phyloP scores from a whole-genome alignment of 2,329 filamentous ascomycete species.

The Rosellinia necatrix region DNA sequence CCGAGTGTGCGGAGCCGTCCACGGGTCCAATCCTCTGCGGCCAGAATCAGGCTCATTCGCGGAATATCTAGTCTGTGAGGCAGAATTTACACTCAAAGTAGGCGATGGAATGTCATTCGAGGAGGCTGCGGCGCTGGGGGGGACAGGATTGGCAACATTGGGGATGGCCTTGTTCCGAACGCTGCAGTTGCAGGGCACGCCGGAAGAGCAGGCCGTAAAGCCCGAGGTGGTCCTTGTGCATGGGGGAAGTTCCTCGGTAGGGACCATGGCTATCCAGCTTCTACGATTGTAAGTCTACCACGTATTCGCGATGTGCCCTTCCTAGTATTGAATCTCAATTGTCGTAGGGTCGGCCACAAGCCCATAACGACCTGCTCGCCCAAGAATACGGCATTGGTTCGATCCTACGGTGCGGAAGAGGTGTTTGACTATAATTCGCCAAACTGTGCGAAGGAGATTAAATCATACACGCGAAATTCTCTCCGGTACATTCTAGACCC shows the following conservation, averaged over 20 bases:
- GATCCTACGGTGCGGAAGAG: constrained; percentile 7
- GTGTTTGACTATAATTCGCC: constrained; percentile 9
- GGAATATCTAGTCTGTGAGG: constrained; percentile 41
- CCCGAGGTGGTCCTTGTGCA: constrained; percentile 47
- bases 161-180: constrained; percentile 40
- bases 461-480: constrained; percentile 40
- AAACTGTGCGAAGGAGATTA: constrained; percentile 33
- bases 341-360: not conserved
- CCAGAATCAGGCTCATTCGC: constrained; percentile 43
- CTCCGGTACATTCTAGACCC: constrained; percentile 45
- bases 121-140: constrained; percentile 38
- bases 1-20: constrained; percentile 43
- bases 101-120: constrained; percentile 40
- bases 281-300: constrained; percentile 33
- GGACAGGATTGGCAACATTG: constrained; percentile 36
- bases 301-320: too few relatives aligned
- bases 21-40: constrained; percentile 39
- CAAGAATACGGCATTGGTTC: not conserved
- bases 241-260: constrained; percentile 50
- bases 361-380: constrained; percentile 12
- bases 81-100: constrained; percentile 39
- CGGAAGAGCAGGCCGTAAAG: constrained; percentile 24
- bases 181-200: constrained; percentile 36
- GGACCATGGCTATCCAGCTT: constrained; percentile 51
- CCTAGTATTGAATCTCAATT: too few relatives aligned